Conservation (phyloP, 257 asterid genomes). For the Rehmannia glutinosa region DNA sequence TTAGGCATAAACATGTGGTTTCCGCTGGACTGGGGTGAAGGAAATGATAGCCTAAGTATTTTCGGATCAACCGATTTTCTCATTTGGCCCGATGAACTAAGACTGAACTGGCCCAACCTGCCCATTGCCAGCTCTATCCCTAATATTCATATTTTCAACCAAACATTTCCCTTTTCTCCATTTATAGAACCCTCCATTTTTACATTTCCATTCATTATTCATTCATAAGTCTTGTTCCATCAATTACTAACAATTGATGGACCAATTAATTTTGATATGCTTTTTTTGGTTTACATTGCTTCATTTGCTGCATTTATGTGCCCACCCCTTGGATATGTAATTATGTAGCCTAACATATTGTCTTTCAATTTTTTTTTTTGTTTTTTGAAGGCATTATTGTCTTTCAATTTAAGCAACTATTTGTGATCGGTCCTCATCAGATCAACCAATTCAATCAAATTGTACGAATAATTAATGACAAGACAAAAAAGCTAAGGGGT, state of each 20-base stretch:
- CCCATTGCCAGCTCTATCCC: too few species aligned
- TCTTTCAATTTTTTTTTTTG: slow-evolving; percentile 12
- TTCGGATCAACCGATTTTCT: too few species aligned
- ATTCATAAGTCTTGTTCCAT: neutral
- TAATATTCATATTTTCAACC: too few species aligned
- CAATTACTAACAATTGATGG: slow-evolving; percentile 5
- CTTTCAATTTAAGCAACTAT: slow-evolving; percentile 18
- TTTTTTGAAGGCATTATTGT: too few species aligned
- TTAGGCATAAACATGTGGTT: too few species aligned
- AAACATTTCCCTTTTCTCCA: slow-evolving; percentile 1
- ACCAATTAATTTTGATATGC: neutral
- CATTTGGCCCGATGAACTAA: too few species aligned
- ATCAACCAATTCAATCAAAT: neutral
- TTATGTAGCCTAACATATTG: slow-evolving; percentile 24
- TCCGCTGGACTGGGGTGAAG: too few species aligned
- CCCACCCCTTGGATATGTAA: too few species aligned
- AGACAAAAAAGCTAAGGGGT: too few species aligned
- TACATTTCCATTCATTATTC: neutral
- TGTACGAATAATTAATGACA: too few species aligned
- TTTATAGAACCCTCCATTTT: slow-evolving; percentile 2
- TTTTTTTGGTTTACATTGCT: neutral
- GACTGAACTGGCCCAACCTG: too few species aligned
- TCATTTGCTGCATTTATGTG: neutral
- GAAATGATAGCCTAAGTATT: too few species aligned
- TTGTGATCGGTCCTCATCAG: neutral